Percentiles rank a stretch among this genome's conserved stretches.
These are phyloP conservation scores for Elsinoe perseae DNA, from an alignment of 2,329 filamentous ascomycete genomes.

Conservation along the genomic window DNA sequence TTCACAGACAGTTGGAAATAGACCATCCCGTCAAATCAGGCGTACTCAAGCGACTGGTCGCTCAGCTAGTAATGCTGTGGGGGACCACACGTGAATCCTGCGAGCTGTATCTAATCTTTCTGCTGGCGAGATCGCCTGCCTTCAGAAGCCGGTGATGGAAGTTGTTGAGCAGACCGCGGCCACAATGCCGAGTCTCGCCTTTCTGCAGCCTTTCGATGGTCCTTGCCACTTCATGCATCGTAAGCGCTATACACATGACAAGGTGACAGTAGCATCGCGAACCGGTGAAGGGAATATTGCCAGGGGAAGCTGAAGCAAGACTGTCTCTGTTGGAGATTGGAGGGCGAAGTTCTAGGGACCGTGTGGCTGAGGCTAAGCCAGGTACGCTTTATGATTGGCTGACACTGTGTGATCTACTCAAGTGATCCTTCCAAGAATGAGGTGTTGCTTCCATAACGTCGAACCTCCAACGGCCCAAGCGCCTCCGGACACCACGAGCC, in stretches of 20 bases:
- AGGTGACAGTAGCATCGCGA: neutral
- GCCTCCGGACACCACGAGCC: no score
- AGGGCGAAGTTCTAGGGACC: neutral
- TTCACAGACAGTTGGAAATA: neutral
- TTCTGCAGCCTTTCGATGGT: no score
- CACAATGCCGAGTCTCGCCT: no score
- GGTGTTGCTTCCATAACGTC: no score
- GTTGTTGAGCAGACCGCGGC: no score
- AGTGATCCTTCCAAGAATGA: no score
- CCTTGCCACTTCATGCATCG: neutral
- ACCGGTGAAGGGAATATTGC: neutral
- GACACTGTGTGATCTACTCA: no score
- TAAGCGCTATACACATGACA: neutral
- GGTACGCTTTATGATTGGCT: neutral
- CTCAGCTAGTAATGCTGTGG: neutral
- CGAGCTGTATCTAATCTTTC: neutral
- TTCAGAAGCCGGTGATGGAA: no score
- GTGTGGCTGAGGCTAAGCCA: neutral
- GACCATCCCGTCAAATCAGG: neutral
- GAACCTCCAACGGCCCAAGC: no score
- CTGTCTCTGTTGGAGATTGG: neutral
- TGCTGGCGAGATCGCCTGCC: no score
- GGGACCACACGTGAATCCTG: conserved; percentile 3
- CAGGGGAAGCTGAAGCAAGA: neutral
- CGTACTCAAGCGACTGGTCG: neutral